These are phyloP conservation scores for Garcileccinum viscosum DNA, from an alignment of 1,284 basidiomycete genomes.

Conservation along the genomic window DNA sequence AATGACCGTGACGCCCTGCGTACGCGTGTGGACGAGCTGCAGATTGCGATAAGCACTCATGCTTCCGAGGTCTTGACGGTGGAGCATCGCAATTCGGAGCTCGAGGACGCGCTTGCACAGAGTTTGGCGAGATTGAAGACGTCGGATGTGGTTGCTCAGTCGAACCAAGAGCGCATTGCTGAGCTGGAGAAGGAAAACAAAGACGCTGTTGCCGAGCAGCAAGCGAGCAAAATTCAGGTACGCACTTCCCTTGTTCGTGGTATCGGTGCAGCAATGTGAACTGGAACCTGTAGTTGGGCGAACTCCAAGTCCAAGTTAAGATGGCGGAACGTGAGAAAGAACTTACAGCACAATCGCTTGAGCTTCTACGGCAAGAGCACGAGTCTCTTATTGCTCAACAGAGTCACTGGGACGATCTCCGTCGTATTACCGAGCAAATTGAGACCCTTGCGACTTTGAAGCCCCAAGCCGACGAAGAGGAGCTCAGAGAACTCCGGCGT, in stretches of 20 bases:
- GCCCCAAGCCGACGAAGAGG: constrained; percentile 69
- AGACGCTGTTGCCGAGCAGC: constrained; percentile 59
- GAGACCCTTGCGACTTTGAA: constrained; percentile 66
- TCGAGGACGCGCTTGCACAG: constrained; percentile 72
- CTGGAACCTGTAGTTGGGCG: constrained; percentile 53
- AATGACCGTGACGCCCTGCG: constrained; percentile 66
- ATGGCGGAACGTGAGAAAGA: constrained; percentile 69
- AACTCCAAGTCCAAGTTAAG: constrained; percentile 62
- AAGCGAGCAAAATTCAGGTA: constrained; percentile 65
- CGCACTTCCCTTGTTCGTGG: constrained; percentile 24
- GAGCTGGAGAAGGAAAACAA: constrained; percentile 66
- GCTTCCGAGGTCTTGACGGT: constrained; percentile 53
- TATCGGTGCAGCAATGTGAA: neutral
- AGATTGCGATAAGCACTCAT: constrained; percentile 51
- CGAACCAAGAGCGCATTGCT: constrained; percentile 61
- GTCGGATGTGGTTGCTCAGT: constrained; percentile 69
- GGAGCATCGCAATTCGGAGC: constrained; percentile 62
- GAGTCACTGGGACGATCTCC: constrained; percentile 74
- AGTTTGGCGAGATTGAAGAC: constrained; percentile 72
- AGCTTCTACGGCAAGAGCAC: constrained; percentile 61
- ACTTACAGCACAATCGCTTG: constrained; percentile 53
- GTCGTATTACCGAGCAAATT: constrained; percentile 70
- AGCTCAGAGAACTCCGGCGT: constrained; percentile 70
- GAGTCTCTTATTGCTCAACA: constrained; percentile 66
- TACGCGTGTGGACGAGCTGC: constrained; percentile 58